Conservation (phyloP, 345 rosid genomes). For the Eucalyptus virginea region DNA sequence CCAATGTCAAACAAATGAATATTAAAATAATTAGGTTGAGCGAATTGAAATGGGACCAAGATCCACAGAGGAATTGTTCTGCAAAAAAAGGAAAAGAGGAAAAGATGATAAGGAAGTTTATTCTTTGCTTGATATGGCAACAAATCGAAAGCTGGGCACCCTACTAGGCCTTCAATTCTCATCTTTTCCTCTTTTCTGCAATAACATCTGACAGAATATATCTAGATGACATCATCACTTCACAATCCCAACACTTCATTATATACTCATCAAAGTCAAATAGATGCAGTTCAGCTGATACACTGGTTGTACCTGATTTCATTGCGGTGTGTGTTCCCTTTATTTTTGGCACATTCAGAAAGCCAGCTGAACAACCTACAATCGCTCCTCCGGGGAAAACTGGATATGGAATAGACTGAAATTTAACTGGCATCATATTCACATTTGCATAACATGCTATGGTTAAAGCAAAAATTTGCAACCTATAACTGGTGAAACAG, state of each 20-base stretch:
- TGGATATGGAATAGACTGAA: constrained; percentile 99
- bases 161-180: background rate
- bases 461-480: background rate
- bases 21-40: background rate
- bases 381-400: constrained; percentile 97
- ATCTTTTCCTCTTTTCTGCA: background rate
- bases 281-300: background rate
- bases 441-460: constrained; percentile 7
- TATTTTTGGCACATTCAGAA: constrained; percentile 91
- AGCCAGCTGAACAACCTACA: constrained; percentile 96
- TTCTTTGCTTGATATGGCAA: background rate
- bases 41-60: too few species aligned
- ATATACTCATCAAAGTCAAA: background rate
- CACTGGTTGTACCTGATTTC: constrained; percentile 65
- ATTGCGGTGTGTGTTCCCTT: constrained; percentile 99
- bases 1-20: background rate
- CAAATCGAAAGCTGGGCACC: background rate
- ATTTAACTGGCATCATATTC: constrained; percentile 77
- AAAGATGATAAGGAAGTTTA: background rate
- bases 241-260: background rate
- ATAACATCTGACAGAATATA: background rate
- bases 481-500: background rate
- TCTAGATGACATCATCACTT: background rate
- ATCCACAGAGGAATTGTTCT: background rate
- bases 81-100: background rate